These are phyloP conservation scores for Xylaria nigripes DNA, from an alignment of 495 filamentous ascomycete species.

Conservation along the genomic window DNA sequence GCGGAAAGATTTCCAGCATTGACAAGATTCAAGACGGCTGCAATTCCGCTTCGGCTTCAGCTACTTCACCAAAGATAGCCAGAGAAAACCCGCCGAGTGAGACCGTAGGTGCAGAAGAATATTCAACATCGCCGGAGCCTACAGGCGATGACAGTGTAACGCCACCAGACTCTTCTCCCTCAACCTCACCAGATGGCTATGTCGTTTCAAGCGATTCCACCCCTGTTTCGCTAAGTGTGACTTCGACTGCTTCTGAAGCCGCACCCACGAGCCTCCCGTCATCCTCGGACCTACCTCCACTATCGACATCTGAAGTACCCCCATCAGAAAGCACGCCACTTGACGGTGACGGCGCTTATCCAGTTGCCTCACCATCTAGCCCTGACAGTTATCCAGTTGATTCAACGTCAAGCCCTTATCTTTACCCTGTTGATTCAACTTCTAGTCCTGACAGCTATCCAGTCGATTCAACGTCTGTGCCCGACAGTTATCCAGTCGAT, in stretches of 20 bases:
- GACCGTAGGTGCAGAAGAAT: neutral
- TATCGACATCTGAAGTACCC: too few relatives aligned
- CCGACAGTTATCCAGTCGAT: neutral
- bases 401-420: conserved; percentile 3
- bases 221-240: neutral
- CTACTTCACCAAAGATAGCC: conserved; percentile 3
- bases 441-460: neutral
- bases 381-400: conserved; percentile 1
- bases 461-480: conserved; percentile 1
- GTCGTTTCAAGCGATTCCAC: neutral
- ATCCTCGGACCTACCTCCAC: neutral
- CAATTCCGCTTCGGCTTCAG: neutral
- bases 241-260: neutral
- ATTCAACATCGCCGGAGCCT: neutral
- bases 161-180: neutral
- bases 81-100: conserved; percentile 7
- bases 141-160: neutral
- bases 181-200: neutral
- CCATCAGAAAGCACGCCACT: too few relatives aligned
- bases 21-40: conserved; percentile 20
- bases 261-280: neutral
- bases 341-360: neutral
- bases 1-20: conserved; percentile 18
- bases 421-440: neutral
- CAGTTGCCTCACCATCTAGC: neutral